phyloP scores from a whole-genome alignment of 805 yeast species.

The Starmerella khaoyaiensis region DNA sequence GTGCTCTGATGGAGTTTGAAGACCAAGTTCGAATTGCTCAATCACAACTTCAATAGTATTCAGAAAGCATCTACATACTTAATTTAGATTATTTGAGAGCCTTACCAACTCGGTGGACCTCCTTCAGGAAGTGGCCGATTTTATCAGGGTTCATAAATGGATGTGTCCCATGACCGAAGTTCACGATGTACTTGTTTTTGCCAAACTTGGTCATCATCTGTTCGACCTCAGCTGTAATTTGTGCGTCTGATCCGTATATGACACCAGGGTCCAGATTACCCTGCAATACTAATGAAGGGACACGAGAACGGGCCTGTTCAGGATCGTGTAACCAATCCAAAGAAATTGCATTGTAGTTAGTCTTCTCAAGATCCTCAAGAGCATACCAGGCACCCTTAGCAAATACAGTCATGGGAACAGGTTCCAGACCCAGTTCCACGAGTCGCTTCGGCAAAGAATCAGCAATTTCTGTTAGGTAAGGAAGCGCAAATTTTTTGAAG shows the following conservation, averaged over 20 bases:
- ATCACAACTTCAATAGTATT: conserved; percentile 1
- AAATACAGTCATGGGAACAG: conserved; percentile 76
- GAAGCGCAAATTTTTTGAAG: conserved; percentile 76
- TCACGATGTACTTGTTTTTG: conserved; percentile 80
- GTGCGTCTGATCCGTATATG: conserved; percentile 79
- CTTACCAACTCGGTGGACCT: conserved; percentile 66
- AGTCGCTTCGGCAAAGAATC: conserved; percentile 55
- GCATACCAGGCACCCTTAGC: conserved; percentile 98
- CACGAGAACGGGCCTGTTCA: conserved; percentile 54
- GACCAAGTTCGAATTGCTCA: conserved; percentile 42
- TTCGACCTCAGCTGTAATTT: conserved; percentile 67
- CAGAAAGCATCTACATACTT: not conserved
- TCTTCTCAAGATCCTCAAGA: conserved; percentile 52
- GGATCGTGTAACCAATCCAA: conserved; percentile 88
- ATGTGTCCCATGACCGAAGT: conserved; percentile 97
- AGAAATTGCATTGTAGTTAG: conserved; percentile 79
- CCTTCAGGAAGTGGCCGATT: conserved; percentile 70
- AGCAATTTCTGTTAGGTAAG: conserved; percentile 70
- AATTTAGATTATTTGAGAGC: conserved; percentile 1
- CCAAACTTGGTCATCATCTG: conserved; percentile 83
- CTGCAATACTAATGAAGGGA: conserved; percentile 54
- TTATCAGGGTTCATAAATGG: conserved; percentile 94
- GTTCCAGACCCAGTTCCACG: conserved; percentile 58
- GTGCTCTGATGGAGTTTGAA: conserved; percentile 66
- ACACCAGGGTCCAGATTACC: conserved; percentile 94